Evolutionary conservation across 1,139 yeast species (phyloP).

Genomic region (Arxiozyma bovina): DNA sequence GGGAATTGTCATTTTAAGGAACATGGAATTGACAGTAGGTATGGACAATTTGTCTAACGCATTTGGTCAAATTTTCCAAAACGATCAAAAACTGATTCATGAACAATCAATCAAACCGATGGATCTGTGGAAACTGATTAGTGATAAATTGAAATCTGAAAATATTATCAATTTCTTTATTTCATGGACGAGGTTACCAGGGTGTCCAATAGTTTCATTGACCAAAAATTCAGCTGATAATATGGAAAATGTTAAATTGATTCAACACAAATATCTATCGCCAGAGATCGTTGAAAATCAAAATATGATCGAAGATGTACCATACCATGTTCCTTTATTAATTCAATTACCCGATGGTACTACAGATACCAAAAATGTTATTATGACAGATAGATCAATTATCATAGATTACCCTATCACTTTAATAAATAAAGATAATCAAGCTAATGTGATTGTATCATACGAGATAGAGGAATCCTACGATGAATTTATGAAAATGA

Average conservation of each 20-base stretch:
- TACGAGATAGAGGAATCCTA: conserved; percentile 29
- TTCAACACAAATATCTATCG: conserved; percentile 44
- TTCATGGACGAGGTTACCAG: conserved; percentile 53
- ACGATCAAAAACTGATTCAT: conserved; percentile 16
- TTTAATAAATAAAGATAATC: conserved; percentile 39
- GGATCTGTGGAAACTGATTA: conserved; percentile 45
- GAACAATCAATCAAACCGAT: conserved; percentile 42
- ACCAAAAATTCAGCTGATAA: conserved; percentile 15
- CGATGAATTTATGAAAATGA: conserved; percentile 25
- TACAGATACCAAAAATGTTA: conserved; percentile 30
- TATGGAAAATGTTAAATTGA: conserved; percentile 32
- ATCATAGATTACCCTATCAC: conserved; percentile 29
- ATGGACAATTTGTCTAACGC: conserved; percentile 32
- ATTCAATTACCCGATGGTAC: conserved; percentile 36
- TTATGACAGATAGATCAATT: conserved; percentile 43
- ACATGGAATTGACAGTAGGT: conserved; percentile 43
- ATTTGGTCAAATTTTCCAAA: conserved; percentile 38
- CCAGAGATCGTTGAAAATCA: conserved; percentile 1
- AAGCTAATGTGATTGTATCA: conserved; percentile 40
- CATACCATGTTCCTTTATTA: conserved; percentile 42
- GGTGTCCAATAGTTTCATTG: conserved; percentile 48
- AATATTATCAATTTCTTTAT: conserved; percentile 40
- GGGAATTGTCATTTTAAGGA: conserved; percentile 53
- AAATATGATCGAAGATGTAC: conserved; percentile 20
- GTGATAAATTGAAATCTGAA: conserved; percentile 23